Percentiles rank a stretch among this genome's conserved stretches.
Evolutionary conservation across 805 yeast species (phyloP).

Genomic region (Phaffomyces opuntiae): DNA sequence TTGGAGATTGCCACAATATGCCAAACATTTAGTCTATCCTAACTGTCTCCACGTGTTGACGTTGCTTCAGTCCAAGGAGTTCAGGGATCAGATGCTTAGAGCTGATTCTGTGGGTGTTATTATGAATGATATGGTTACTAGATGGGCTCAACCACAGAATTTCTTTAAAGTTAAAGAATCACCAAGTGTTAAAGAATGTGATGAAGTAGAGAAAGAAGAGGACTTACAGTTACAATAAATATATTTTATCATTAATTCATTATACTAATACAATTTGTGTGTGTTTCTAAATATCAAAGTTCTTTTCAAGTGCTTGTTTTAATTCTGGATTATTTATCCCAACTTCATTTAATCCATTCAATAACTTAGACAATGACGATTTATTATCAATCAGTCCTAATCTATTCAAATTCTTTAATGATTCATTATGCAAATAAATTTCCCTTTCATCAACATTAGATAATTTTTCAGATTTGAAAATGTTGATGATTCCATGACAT

Average conservation of each 20-base stretch:
- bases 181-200: slow-evolving; percentile 11
- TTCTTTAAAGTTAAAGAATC: slow-evolving; percentile 23
- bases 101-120: slow-evolving; percentile 49
- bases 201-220: background rate
- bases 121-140: slow-evolving; percentile 70
- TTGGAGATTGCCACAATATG: slow-evolving; percentile 72
- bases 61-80: slow-evolving; percentile 39
- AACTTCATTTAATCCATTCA: slow-evolving; percentile 16
- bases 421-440: slow-evolving; percentile 32
- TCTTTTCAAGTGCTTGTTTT: slow-evolving; percentile 13
- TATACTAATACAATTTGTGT: background rate
- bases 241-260: background rate
- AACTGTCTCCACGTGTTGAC: slow-evolving; percentile 75
- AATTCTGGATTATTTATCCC: slow-evolving; percentile 16
- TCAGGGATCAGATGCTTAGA: slow-evolving; percentile 48
- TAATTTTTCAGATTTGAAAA: background rate
- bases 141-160: slow-evolving; percentile 39
- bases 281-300: slow-evolving; percentile 10
- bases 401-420: slow-evolving; percentile 25
- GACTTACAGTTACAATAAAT: background rate
- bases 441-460: slow-evolving; percentile 28
- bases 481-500: slow-evolving; percentile 7
- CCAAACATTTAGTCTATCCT: slow-evolving; percentile 72
- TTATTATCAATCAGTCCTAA: slow-evolving; percentile 19
- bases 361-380: slow-evolving; percentile 15